These are phyloP conservation scores for Salisapilia sapeloensis DNA, from an alignment of 352 stramenopile species.

Conservation along the genomic window DNA sequence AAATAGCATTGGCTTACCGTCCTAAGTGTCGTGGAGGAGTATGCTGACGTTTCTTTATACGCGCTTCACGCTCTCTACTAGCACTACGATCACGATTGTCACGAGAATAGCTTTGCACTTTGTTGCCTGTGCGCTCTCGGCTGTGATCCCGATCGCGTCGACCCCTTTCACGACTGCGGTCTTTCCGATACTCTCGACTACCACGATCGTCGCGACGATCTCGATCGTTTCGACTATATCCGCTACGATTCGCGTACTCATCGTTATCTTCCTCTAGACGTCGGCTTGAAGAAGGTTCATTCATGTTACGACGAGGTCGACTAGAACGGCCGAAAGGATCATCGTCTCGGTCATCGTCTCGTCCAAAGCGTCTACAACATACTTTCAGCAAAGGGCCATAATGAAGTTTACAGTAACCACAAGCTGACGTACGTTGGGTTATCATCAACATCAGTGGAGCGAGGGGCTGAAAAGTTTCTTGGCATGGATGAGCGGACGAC, in stretches of 20 bases:
- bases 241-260: conserved; percentile 22
- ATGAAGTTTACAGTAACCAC: too few relatives aligned
- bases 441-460: conserved; percentile 55
- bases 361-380: conserved; percentile 39
- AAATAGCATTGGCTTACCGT: conserved; percentile 6
- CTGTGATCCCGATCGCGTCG: conserved; percentile 12
- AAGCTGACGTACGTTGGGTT: conserved; percentile 48
- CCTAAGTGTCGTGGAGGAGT: conserved; percentile 1
- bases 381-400: background rate
- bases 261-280: conserved; percentile 17
- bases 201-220: conserved; percentile 3
- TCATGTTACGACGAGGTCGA: too few relatives aligned
- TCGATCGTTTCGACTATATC: conserved; percentile 6
- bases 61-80: conserved; percentile 4
- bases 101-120: conserved; percentile 1
- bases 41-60: conserved; percentile 4
- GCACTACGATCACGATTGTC: conserved; percentile 9
- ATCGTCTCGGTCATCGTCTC: conserved; percentile 45
- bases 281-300: conserved; percentile 7
- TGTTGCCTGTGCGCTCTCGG: conserved; percentile 3
- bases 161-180: conserved; percentile 3
- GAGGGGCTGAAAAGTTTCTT: conserved; percentile 62
- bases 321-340: too few relatives aligned
- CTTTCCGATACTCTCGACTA: conserved; percentile 3
- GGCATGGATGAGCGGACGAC: conserved; percentile 56